Evolutionary conservation across 192 early-diverging fungal species (phyloP), one percentile per base, ranked within the genome.

Genomic region (Coemansia sp.): DNA sequence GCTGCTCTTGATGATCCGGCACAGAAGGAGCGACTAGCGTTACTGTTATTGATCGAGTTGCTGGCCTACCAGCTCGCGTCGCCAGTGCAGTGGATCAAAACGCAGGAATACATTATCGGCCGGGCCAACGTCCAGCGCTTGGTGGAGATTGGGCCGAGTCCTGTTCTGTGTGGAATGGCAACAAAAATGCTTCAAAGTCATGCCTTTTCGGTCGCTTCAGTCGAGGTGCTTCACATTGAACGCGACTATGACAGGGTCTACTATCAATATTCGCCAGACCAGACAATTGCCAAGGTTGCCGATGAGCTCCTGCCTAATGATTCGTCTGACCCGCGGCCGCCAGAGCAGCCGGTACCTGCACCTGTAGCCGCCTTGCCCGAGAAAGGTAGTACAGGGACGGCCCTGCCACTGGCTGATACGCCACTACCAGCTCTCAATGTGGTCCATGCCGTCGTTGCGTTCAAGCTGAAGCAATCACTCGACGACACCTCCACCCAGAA

Each of bases 11-110:
- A 43, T 0, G 27, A 44, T 12, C 63, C 84, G n/a, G 78, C 59
- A 35, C 80, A 80, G 30, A 80, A 86, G 56, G 81, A 86, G 55
- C 76, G 80, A 19, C 79, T 93, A 27, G 90, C 86, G 31, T 82
- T 83, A 60, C 78, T 63, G 12, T 67, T 97, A 20, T 56, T 97
- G 34, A 82, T 93, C 51, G 91, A 97, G 71, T 68, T 94, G 38
- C 63, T 97, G 9, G 86, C 91, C 8, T 89, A 93, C 69, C 94
- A 97, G 73, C 88, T 97, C 57, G 91, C 91, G 9, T 86, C 82
- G 33, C 85, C 94, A 23, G 91, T 94, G 22, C 82, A 90, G 55
- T 97, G 91, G 94, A 94, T 92, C 54, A 85, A 89, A 51, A 92
- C 94, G 26, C 94, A 96, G 66, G 88, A 93, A 51, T 66, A 78